Conservation (phyloP, 345 rosid species). For the Syzygium jambos region DNA sequence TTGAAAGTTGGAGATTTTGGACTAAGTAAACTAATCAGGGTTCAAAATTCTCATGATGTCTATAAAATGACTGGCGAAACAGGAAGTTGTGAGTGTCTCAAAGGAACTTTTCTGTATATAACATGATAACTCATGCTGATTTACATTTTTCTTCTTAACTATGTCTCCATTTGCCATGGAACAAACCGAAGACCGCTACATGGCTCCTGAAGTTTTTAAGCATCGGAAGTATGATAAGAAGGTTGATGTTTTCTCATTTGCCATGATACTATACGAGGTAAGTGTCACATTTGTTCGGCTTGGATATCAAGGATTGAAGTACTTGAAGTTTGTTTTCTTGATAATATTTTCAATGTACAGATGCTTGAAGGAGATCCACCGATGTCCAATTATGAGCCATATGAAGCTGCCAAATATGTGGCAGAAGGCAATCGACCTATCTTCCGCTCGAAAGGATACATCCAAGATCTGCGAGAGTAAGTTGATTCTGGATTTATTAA, state of each 20-base stretch:
- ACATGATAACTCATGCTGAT: background rate
- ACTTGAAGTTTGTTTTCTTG: slow-evolving; percentile 5
- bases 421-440: slow-evolving; percentile 86
- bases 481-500: slow-evolving; percentile 10
- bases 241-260: slow-evolving; percentile 98
- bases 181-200: slow-evolving; percentile 70
- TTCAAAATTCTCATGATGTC: slow-evolving; percentile 91
- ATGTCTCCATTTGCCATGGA: slow-evolving; percentile 5
- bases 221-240: slow-evolving; percentile 96
- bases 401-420: slow-evolving; percentile 91
- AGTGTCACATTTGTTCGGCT: background rate
- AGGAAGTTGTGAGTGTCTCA: slow-evolving; percentile 79
- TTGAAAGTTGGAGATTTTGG: slow-evolving; percentile 99
- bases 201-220: slow-evolving; percentile 99
- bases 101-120: background rate
- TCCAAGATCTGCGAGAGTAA: slow-evolving; percentile 78
- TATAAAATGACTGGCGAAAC: slow-evolving; percentile 99
- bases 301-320: background rate
- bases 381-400: slow-evolving; percentile 67
- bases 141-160: slow-evolving; percentile 3
- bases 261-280: slow-evolving; percentile 97
- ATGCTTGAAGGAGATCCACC: slow-evolving; percentile 99
- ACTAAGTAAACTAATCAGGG: slow-evolving; percentile 94
- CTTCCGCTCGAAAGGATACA: slow-evolving; percentile 70
- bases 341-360: slow-evolving; percentile 25